Conservation (phyloP, 1,139 yeast species). For the Kodamaea suecica region DNA sequence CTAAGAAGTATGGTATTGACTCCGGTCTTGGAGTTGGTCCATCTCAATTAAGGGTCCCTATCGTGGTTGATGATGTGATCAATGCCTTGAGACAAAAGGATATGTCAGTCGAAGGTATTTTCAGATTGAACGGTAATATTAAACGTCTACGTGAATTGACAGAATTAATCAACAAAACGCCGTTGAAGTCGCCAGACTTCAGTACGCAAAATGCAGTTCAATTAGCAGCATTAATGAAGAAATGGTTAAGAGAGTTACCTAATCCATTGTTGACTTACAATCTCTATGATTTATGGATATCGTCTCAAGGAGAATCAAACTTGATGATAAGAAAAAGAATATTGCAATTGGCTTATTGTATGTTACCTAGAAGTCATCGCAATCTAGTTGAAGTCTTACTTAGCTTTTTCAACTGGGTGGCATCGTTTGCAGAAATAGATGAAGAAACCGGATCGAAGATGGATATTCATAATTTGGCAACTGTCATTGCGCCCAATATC, state of each 20-base stretch:
- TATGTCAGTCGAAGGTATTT: conserved; percentile 95
- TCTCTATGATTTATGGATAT: conserved; percentile 77
- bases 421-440: conserved; percentile 88
- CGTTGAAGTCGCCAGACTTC: conserved; percentile 70
- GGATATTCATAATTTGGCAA: conserved; percentile 94
- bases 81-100: conserved; percentile 85
- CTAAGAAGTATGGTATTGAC: conserved; percentile 78
- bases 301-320: conserved; percentile 61
- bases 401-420: conserved; percentile 90
- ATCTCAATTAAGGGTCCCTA: conserved; percentile 73
- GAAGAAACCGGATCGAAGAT: conserved; percentile 90
- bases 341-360: conserved; percentile 68
- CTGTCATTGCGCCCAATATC: conserved; percentile 92
- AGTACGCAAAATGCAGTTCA: conserved; percentile 84
- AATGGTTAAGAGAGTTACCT: conserved; percentile 88
- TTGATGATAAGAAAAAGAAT: conserved; percentile 50
- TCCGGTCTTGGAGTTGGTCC: conserved; percentile 89
- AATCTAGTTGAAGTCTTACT: conserved; percentile 84
- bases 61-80: conserved; percentile 81
- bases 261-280: conserved; percentile 81
- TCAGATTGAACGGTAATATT: conserved; percentile 94
- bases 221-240: conserved; percentile 88
- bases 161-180: conserved; percentile 70
- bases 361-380: conserved; percentile 80
- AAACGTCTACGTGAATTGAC: conserved; percentile 73